Evolutionary conservation across 176 grass and related monocot genomes (phyloP), one percentile per base, ranked within the genome.

Genomic region (Rhipidocladum racemiflorum): DNA sequence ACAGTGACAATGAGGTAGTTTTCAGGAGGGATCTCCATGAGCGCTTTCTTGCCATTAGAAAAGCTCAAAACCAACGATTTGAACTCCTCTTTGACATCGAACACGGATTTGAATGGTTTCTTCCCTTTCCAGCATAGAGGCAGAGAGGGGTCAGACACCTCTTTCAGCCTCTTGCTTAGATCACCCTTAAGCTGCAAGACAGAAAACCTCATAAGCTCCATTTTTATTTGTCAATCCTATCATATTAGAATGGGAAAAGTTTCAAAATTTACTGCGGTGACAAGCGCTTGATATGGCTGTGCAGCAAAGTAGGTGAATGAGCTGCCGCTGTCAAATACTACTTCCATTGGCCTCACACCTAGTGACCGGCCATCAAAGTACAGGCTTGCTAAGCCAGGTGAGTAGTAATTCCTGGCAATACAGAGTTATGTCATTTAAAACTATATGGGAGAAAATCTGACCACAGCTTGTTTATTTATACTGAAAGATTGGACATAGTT

Each of bases 1-100:
- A 99, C 97, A 4, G 97, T 92, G 39, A 99, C 87, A 65, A 99
- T 91, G 61, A 99, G 91, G 82, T 99, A 99, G 65, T 99, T 99
- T 75, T 99, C 85, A 55, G 97, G 91, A 74, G 90, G 97, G 54
- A 99, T 91, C 75, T 99, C 97, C 83, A 99, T 85, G 35, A 77
- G 43, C 4, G 89, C 42, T 49, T 75, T 87, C 69, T 85, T 93
- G 68, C 85, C 93, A 83, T 87, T 96, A 23, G 70, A 77, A 70
- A 99, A 99, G 87, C 66, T 90, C 54, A 99, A 68, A 70, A 84
- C 14, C 50, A 96, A 83, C 23, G 91, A 68, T 68, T 88, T 99
- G 83, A 99, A 99, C 39, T 93, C 85, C 81, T 96, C 96, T 46
- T 85, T 99, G 17, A 90, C 87, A 87, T 99, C 93, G n/a, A 84